Base-by-base conservation (phyloP, 257 asterid genomes). In the Anisodus acutangulus region DNA sequence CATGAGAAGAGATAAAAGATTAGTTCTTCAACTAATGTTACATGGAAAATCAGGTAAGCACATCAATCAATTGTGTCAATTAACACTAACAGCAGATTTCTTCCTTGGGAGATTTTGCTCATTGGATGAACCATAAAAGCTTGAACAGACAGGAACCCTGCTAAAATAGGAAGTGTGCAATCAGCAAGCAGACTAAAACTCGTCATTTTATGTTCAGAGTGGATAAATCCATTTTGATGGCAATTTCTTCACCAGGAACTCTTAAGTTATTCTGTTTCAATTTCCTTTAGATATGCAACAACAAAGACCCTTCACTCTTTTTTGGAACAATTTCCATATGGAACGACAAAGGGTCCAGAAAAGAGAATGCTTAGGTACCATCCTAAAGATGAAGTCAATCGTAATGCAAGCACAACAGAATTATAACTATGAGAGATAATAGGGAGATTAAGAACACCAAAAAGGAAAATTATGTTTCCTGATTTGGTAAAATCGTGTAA, bases 61-160 rank as follows among this genome's bases (percentile, higher is more conserved):
- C 64, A 26, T 47, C 47, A 78, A 76, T 49, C 64, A 26, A 31
- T 53, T 7, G 12, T 26, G 82, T 53, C 49, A 31, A 78, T 22
- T 26, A 51, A 78, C 81, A 78, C 64, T 53, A 53, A 51, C 15
- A 13, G 82, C 82, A 78, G 49, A 53, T 53, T 53, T 78, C 82
- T 53, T 78, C 82, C 82, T 26, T 53, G 64, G 82, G 51, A 78
- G 16, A 64, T 78, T 74, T 49, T 53, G 82, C 82, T 76, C 49
- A 53, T 78, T 78, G 64, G 45, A 78, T 51, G 64, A 53, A 78
- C 82, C 82, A 78, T 26, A 76, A 51, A 76, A 26, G 81, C 37
- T 53, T 78, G 64, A 78, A 78, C 15, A 78, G 45, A 13, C 12
- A 54, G 49, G 26, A 53, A 26, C 4, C 82, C 82, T 78, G 82